phyloP scores from a whole-genome alignment of 2,329 filamentous ascomycete species.

The Exserohilum turcica region DNA sequence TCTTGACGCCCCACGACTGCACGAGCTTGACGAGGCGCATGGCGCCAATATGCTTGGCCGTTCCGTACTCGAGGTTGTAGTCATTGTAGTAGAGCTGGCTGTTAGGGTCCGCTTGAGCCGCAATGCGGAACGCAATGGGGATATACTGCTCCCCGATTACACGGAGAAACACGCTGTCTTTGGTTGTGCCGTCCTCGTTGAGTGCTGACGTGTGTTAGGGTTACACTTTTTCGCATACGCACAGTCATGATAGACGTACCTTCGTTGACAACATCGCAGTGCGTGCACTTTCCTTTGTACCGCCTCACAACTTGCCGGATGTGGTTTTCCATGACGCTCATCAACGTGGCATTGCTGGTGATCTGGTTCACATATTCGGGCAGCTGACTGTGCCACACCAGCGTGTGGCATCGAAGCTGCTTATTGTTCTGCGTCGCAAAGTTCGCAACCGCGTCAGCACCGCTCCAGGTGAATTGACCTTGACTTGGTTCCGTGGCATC shows the following conservation, averaged over 20 bases:
- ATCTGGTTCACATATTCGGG: constrained; percentile 45
- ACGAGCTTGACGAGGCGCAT: constrained; percentile 45
- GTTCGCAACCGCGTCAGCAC: constrained; percentile 41
- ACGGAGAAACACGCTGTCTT: constrained; percentile 60
- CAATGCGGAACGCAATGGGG: constrained; percentile 61
- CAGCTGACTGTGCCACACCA: constrained; percentile 49
- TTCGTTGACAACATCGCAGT: constrained; percentile 49
- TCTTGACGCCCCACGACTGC: constrained; percentile 50
- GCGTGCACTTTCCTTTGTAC: constrained; percentile 46
- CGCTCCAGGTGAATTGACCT: constrained; percentile 43
- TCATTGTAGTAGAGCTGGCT: constrained; percentile 68
- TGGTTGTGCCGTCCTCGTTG: constrained; percentile 62
- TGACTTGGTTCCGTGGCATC: constrained; percentile 46
- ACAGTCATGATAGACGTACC: constrained; percentile 8
- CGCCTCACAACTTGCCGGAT: constrained; percentile 44
- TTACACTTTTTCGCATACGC: constrained; percentile 1
- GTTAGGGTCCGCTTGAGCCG: constrained; percentile 60
- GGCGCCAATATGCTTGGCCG: constrained; percentile 48
- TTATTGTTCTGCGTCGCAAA: constrained; percentile 45
- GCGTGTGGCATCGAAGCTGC: constrained; percentile 43
- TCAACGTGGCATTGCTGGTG: constrained; percentile 45
- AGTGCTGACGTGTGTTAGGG: constrained; percentile 47
- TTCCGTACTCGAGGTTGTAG: constrained; percentile 65
- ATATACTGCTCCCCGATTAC: constrained; percentile 64
- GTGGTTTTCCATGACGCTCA: constrained; percentile 47